Evolutionary conservation across 805 yeast genomes (phyloP).

Genomic region (Alloascoidea hylecoeti): DNA sequence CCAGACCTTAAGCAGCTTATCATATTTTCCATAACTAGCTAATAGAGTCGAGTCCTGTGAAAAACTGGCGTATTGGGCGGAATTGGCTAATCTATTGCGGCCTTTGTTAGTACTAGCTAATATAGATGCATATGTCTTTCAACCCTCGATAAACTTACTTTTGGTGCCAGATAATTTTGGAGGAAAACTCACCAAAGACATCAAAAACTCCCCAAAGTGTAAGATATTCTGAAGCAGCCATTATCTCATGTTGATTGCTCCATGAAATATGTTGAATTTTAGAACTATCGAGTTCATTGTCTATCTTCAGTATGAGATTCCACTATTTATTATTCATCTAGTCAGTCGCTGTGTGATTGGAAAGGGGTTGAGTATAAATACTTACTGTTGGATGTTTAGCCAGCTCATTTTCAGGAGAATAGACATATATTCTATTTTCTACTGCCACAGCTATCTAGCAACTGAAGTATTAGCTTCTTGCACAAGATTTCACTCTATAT

Average conservation of each 20-base stretch:
- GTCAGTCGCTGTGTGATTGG: conserved; percentile 6
- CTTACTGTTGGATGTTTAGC: conserved; percentile 20
- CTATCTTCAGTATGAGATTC: conserved; percentile 21
- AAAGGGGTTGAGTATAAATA: conserved; percentile 7
- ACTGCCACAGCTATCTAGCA: conserved; percentile 6
- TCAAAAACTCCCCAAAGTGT: conserved; percentile 32
- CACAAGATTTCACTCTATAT: conserved; percentile 13
- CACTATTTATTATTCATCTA: conserved; percentile 26
- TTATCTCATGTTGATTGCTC: conserved; percentile 39
- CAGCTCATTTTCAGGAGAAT: conserved; percentile 39
- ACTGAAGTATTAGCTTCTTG: conserved; percentile 8
- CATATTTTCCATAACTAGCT: conserved; percentile 49
- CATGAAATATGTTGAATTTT: conserved; percentile 31
- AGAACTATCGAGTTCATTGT: conserved; percentile 17
- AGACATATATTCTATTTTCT: conserved; percentile 19
- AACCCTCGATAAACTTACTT: too few species aligned
- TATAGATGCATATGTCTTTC: too few species aligned
- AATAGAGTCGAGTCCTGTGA: conserved; percentile 59
- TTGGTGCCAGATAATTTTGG: conserved; percentile 18
- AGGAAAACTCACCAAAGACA: conserved; percentile 26
- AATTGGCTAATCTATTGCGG: conserved; percentile 41
- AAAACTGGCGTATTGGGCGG: conserved; percentile 40
- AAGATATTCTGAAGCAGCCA: conserved; percentile 41
- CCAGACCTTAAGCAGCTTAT: conserved; percentile 67
- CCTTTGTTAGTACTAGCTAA: conserved; percentile 18